Conservation (phyloP, 2,329 filamentous ascomycete species). For the Cadophora sp. region DNA sequence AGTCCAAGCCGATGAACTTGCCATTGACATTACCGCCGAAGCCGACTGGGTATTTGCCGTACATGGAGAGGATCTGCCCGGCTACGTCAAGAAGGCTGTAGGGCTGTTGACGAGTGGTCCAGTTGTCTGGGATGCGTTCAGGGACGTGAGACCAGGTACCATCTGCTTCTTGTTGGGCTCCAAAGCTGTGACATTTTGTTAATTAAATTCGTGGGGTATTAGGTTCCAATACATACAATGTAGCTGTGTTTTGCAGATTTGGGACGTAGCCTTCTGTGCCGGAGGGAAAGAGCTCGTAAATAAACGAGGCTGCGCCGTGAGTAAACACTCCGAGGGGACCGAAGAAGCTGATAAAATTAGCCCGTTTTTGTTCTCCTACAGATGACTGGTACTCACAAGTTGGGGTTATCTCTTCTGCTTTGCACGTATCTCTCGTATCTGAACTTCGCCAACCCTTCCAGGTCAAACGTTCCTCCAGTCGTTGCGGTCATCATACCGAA, state of each 20-base stretch:
- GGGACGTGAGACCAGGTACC: slow-evolving; percentile 17
- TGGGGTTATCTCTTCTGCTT: not conserved
- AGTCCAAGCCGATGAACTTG: slow-evolving; percentile 4
- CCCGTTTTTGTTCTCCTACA: not conserved
- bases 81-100: not conserved
- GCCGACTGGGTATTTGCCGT: too few species aligned
- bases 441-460: not conserved
- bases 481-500: too few species aligned
- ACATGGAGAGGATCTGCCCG: too few species aligned
- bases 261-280: too few species aligned
- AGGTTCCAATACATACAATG: too few species aligned
- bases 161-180: slow-evolving; percentile 8
- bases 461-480: too few species aligned
- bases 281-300: too few species aligned
- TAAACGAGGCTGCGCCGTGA: too few species aligned
- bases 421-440: not conserved
- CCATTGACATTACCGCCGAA: too few species aligned
- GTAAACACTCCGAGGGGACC: too few species aligned
- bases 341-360: not conserved
- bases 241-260: too few species aligned
- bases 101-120: slow-evolving; percentile 14
- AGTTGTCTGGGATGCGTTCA: slow-evolving; percentile 15
- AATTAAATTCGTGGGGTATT: not conserved
- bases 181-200: slow-evolving; percentile 7
- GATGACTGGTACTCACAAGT: not conserved